Evolutionary conservation across 2,329 filamentous ascomycete species (phyloP), one percentile per base, ranked within the genome.

Genomic region (Colletotrichum horii): DNA sequence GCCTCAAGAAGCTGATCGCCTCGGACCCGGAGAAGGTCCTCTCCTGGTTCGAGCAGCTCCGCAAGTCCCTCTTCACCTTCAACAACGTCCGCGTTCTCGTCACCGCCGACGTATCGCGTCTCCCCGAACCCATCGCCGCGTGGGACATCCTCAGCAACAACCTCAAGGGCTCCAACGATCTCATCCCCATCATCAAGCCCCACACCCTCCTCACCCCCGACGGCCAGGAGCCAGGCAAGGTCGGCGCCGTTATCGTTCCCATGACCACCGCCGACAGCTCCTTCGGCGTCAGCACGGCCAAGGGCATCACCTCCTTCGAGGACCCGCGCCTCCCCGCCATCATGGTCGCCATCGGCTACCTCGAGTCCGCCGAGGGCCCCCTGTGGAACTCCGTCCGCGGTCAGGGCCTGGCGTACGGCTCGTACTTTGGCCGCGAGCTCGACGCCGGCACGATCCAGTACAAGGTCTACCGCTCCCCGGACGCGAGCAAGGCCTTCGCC

Each of bases 201-300:
- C 89, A 91, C 67, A 90, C 91, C 52, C 89, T 95, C n/a, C 91
- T 98, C 70, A 97, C 92, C 77, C 88, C 91, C 0, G 92, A 95
- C 70, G 97, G 96, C 19, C 89, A 90, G 69, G 91, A 91, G 8
- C 94, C 96, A 0, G 97, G 97, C 16, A 91, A 91, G 7, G 89
- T 94, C 43, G 92, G 92, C 36, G 92, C 93, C 36, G 94, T 95
- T 78, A 91, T 99, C 70, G 91, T 98, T 26, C 96, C 97, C 19
- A 97, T 99, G 93, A 92, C 95, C 1, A 94, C 96, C 1, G 94
- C 98, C 67, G 97, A 99, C 85, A 97, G 95, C 58, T 98, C 96
- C 2, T 98, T 95, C 85, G 94, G 93, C 28, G 91, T 96, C 75
- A 92, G 95, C 79, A 94, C 94, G 14, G 89, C 93, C 3, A 90